A percentile compares a stretch with the other conserved stretches of the same genome.
Evolutionary conservation across 2,329 filamentous ascomycete genomes (phyloP).

Genomic region (Colletotrichum sp.): DNA sequence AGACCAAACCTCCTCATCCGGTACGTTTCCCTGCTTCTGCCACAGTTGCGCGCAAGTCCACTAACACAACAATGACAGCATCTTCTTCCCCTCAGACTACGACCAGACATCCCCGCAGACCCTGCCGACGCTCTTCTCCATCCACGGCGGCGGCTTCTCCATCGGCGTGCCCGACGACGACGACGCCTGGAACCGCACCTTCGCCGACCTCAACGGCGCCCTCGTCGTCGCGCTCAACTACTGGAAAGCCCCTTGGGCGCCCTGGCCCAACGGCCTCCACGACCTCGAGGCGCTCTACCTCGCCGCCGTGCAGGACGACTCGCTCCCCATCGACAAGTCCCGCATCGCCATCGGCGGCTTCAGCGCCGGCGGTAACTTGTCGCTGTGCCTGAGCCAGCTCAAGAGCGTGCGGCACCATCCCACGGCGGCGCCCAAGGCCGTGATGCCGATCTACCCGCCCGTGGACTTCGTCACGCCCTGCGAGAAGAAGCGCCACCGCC

Average conservation of each 20-base stretch:
- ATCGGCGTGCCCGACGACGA: slow-evolving; percentile 47
- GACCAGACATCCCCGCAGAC: slow-evolving; percentile 30
- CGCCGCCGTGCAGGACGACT: slow-evolving; percentile 45
- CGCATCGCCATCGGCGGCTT: slow-evolving; percentile 51
- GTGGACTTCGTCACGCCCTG: slow-evolving; percentile 35
- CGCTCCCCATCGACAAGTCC: slow-evolving; percentile 49
- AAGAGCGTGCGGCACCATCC: slow-evolving; percentile 33
- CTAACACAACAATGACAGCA: slow-evolving; percentile 6
- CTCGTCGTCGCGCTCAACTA: slow-evolving; percentile 56
- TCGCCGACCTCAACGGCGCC: slow-evolving; percentile 42
- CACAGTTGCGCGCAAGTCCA: background rate
- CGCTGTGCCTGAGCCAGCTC: slow-evolving; percentile 45
- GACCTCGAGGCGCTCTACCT: slow-evolving; percentile 50
- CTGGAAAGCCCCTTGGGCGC: slow-evolving; percentile 46
- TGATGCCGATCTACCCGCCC: slow-evolving; percentile 48
- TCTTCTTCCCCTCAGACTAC: slow-evolving; percentile 45
- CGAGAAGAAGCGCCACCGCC: slow-evolving; percentile 25
- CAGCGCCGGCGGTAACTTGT: slow-evolving; percentile 56
- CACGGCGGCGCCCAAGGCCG: slow-evolving; percentile 30
- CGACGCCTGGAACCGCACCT: slow-evolving; percentile 50
- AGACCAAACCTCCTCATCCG: slow-evolving; percentile 18
- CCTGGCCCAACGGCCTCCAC: slow-evolving; percentile 48
- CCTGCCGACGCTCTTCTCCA: slow-evolving; percentile 50
- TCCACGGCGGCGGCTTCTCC: slow-evolving; percentile 58
- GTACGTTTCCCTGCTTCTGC: background rate